Evolutionary conservation across 177 flowering plant species (phyloP).

Genomic region (Vitis hybrid): DNA sequence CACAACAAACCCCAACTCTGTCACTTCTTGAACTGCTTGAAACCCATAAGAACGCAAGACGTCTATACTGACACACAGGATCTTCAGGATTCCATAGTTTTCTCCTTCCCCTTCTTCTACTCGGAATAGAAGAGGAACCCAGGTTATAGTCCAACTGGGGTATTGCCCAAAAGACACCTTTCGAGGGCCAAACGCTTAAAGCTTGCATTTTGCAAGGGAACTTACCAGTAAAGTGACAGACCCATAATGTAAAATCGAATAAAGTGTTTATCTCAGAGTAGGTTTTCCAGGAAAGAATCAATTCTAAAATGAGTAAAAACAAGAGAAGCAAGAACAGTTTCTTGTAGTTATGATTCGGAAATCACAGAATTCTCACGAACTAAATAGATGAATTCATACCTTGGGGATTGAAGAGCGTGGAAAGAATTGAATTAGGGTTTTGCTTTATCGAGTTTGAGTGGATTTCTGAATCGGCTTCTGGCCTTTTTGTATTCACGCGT

Average conservation of each 20-base stretch:
- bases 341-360: not conserved
- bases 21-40: slow-evolving; percentile 20
- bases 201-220: slow-evolving; percentile 47
- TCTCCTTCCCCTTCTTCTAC: slow-evolving; percentile 25
- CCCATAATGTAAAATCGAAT: slow-evolving; percentile 17
- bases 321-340: not conserved
- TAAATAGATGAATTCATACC: slow-evolving; percentile 15
- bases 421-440: not conserved
- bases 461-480: not conserved
- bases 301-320: not conserved
- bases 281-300: not conserved
- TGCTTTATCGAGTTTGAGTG: not conserved
- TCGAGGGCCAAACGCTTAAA: slow-evolving; percentile 46
- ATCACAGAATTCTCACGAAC: not conserved
- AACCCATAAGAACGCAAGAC: slow-evolving; percentile 18
- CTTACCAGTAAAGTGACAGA: slow-evolving; percentile 13
- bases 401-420: slow-evolving; percentile 12
- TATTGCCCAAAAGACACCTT: slow-evolving; percentile 31
- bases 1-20: slow-evolving; percentile 8
- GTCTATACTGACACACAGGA: slow-evolving; percentile 12
- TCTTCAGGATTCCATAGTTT: slow-evolving; percentile 24
- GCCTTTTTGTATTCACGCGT: slow-evolving; percentile 1
- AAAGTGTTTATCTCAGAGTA: not conserved
- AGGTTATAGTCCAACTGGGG: slow-evolving; percentile 35
- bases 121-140: slow-evolving; percentile 22